phyloP scores from a whole-genome alignment of 176 grass and related monocot genomes.

The Alloteropsis semialata region DNA sequence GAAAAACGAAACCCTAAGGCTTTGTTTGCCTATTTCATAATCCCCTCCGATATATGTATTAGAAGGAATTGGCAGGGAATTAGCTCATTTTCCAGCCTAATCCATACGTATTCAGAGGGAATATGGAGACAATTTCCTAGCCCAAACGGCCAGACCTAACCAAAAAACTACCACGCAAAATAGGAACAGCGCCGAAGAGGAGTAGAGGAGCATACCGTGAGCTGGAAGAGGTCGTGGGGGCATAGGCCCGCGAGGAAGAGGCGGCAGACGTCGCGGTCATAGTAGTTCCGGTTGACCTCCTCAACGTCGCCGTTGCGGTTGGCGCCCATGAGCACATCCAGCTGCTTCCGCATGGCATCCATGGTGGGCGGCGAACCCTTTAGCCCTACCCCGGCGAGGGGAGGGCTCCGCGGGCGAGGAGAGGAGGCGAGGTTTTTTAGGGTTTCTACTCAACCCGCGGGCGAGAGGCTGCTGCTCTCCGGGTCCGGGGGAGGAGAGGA shows the following conservation, averaged over 20 bases:
- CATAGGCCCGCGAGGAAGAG: conserved; percentile 92
- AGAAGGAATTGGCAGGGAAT: no score
- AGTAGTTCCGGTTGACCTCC: conserved; percentile 94
- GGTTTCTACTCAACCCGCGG: conserved; percentile 28
- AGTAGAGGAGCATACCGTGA: conserved; percentile 51
- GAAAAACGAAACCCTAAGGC: no score
- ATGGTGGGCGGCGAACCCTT: conserved; percentile 16
- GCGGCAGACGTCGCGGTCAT: conserved; percentile 92
- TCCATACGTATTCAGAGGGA: no score
- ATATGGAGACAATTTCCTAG: background rate
- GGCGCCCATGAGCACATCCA: conserved; percentile 97
- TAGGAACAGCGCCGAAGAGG: background rate
- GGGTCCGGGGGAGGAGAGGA: no score
- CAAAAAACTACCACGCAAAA: background rate
- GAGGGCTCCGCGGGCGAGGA: background rate
- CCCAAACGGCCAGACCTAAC: background rate
- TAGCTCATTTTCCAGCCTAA: no score
- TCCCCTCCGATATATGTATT: no score
- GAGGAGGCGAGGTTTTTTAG: conserved; percentile 16
- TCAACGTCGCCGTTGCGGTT: conserved; percentile 91
- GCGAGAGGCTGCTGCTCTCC: background rate
- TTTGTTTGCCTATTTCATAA: no score
- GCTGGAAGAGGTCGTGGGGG: conserved; percentile 97
- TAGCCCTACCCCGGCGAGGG: background rate
- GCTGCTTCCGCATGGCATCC: conserved; percentile 88